Base-by-base conservation (phyloP, 352 stramenopile genomes). In the Phytopythium mirpurense region DNA sequence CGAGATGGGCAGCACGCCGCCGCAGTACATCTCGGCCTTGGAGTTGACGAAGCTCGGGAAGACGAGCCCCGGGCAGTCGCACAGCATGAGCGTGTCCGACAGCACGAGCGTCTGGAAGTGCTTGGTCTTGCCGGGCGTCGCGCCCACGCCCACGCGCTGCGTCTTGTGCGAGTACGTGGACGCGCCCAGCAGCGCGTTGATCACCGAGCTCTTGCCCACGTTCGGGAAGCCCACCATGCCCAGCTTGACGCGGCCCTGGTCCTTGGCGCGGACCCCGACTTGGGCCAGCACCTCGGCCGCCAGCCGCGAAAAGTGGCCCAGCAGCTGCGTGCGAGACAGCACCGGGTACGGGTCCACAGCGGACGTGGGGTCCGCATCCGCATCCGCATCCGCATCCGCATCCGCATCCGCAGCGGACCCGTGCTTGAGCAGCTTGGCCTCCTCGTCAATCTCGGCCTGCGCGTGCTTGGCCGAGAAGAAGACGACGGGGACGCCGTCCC, bases 141-240 rank as follows among this genome's bases (percentile, higher is more conserved):
- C 83, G 45, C 95, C 97, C 15, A 99, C 98, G 26, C 84, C 97
- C 19, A 99, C 97, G 52, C 97, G 93, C 49, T 97, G 90, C 5
- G 90, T 91, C 63, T 93, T 90, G 78, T 99, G 97, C 32, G 85
- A 89, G 63, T 95, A 94, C 45, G 96, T 97, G 14, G 93, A 98
- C 45, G 90, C 95, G 45, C 97, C 96, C 21, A 99, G 76, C 24
- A 99, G 74, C 31, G 98, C 96, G 67, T 99, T 99, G 65, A 99
- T 99, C 32, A 99, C 88, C 24, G 91, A 98, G 60, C 83, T 98
- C 80, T 99, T 99, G 49, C 98, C 98, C 56, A 99, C 98, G 82
- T 99, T 99, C 16, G 98, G 98, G 73, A 99, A 99, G 34, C 98
- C 98, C 34, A 99, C 96, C 95, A 99, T 98, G 52, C 98, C 98